A percentile compares a stretch with the other conserved stretches of the same genome.
phyloP scores from a whole-genome alignment of 768 basidiomycete species.

The Psilocybe subaeruginosa region DNA sequence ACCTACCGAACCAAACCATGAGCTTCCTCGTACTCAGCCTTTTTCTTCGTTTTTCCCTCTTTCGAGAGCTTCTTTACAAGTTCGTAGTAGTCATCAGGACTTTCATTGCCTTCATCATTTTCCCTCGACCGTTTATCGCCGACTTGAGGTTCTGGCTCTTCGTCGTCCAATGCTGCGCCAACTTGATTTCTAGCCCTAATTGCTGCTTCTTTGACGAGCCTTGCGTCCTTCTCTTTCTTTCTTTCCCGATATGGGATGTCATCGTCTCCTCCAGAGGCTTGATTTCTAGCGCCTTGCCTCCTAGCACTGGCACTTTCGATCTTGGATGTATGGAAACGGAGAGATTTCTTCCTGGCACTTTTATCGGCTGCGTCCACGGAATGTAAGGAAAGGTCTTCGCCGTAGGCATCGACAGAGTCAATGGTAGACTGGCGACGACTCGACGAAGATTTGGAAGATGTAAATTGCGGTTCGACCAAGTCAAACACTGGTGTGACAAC shows the following conservation, averaged over 20 bases:
- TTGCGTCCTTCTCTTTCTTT: slow-evolving; percentile 61
- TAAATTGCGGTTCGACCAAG: slow-evolving; percentile 80
- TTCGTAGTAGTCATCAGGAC: slow-evolving; percentile 85
- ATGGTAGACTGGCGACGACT: slow-evolving; percentile 21
- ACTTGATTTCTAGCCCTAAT: slow-evolving; percentile 48
- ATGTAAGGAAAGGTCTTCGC: slow-evolving; percentile 73
- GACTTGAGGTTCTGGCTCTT: slow-evolving; percentile 43
- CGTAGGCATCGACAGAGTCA: slow-evolving; percentile 58
- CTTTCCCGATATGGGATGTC: slow-evolving; percentile 90
- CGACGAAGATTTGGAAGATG: slow-evolving; percentile 39
- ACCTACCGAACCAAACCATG: slow-evolving; percentile 31
- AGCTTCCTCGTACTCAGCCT: slow-evolving; percentile 75
- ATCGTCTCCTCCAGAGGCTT: slow-evolving; percentile 86
- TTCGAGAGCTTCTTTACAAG: slow-evolving; percentile 78
- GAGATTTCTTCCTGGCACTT: slow-evolving; percentile 73
- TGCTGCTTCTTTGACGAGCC: slow-evolving; percentile 56
- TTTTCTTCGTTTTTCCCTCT: slow-evolving; percentile 78
- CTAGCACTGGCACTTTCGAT: slow-evolving; percentile 83
- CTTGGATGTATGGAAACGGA: slow-evolving; percentile 92
- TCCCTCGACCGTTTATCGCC: slow-evolving; percentile 37
- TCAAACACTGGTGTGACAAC: slow-evolving; percentile 58
- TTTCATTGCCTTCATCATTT: slow-evolving; percentile 46
- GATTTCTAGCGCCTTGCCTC: slow-evolving; percentile 71
- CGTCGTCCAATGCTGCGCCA: slow-evolving; percentile 70
- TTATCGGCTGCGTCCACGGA: slow-evolving; percentile 84